A percentile compares a stretch with the other conserved stretches of the same genome.
phyloP scores from a whole-genome alignment of 805 yeast genomes.

The Isabelozyma rhagii region DNA sequence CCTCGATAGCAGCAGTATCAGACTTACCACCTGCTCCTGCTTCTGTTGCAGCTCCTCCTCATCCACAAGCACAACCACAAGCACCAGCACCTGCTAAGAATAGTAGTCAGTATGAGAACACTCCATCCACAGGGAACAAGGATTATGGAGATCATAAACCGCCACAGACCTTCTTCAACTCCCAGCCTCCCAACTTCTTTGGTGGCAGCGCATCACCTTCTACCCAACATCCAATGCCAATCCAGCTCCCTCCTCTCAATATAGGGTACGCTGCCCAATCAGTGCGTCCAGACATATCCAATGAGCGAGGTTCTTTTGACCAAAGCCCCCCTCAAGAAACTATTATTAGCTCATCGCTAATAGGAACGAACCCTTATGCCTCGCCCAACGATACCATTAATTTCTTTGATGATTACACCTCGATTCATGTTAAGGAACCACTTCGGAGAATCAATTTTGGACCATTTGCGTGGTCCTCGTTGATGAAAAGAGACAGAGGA shows the following conservation, averaged over 20 bases:
- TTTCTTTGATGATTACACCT: slow-evolving; percentile 32
- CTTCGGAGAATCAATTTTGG: slow-evolving; percentile 32
- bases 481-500: slow-evolving; percentile 33
- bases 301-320: background rate
- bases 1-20: slow-evolving; percentile 1
- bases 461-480: slow-evolving; percentile 37
- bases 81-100: background rate
- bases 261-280: slow-evolving; percentile 1
- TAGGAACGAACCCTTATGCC: slow-evolving; percentile 24
- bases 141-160: background rate
- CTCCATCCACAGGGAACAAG: background rate
- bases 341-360: background rate
- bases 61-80: background rate
- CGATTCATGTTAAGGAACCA: slow-evolving; percentile 27
- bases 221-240: background rate
- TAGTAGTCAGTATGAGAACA: no score
- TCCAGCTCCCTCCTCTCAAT: slow-evolving; percentile 8
- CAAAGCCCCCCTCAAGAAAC: background rate
- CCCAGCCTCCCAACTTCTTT: background rate
- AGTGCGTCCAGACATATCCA: background rate
- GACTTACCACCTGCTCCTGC: background rate
- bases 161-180: background rate
- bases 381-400: slow-evolving; percentile 28
- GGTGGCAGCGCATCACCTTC: background rate
- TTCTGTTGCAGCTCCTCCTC: background rate